phyloP scores from a whole-genome alignment of 257 asterid genomes.

The Fraxinus anomala region DNA sequence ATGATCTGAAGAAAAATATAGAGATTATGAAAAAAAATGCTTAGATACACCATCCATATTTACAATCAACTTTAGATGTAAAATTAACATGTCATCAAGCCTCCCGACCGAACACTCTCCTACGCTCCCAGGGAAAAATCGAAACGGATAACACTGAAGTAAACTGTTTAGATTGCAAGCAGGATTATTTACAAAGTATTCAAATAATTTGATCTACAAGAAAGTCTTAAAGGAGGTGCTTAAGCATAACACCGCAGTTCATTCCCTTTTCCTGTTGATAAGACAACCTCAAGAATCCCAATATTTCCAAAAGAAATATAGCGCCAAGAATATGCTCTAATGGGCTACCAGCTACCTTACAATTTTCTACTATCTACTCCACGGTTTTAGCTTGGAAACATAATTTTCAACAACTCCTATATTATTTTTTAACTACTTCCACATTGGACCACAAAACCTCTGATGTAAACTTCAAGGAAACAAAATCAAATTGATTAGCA shows the following conservation, averaged over 20 bases:
- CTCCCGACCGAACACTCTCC: neutral
- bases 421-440: neutral
- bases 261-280: neutral
- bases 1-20: constrained; percentile 9
- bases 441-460: neutral
- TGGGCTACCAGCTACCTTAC: neutral
- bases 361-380: neutral
- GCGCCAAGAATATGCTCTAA: neutral
- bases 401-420: neutral
- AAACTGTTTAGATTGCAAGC: neutral
- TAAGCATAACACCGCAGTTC: neutral
- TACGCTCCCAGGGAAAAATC: neutral
- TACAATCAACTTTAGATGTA: neutral
- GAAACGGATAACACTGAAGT: neutral
- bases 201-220: neutral
- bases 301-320: neutral
- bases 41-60: neutral
- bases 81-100: neutral
- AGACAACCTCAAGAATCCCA: neutral
- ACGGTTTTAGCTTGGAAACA: neutral
- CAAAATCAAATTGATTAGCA: neutral
- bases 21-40: neutral
- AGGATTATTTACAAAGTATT: neutral
- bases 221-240: neutral
- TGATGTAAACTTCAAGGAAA: neutral